phyloP scores from a whole-genome alignment of 768 basidiomycete species.

The Clavaria fumosa region DNA sequence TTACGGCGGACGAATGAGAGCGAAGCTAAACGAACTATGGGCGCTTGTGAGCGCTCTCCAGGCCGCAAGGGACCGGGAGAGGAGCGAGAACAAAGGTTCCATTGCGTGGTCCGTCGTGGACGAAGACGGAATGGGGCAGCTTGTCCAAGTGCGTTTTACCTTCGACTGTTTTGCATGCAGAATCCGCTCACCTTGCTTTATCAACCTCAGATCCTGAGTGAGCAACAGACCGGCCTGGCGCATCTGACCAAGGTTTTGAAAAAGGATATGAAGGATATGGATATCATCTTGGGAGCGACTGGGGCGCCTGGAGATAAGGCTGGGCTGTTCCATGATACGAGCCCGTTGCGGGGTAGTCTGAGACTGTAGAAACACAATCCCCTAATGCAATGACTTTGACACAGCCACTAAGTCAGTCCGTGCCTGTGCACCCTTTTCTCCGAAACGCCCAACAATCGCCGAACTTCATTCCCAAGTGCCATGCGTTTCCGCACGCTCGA shows the following conservation, averaged over 20 bases:
- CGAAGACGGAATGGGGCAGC: constrained; percentile 65
- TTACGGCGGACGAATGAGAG: constrained; percentile 37
- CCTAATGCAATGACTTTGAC: too few relatives aligned
- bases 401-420: too few relatives aligned
- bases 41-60: constrained; percentile 63
- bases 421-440: too few relatives aligned
- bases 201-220: constrained; percentile 42
- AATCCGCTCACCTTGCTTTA: constrained; percentile 6
- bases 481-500: constrained; percentile 88
- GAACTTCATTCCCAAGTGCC: constrained; percentile 7
- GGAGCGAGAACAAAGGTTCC: constrained; percentile 22
- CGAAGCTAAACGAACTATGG: constrained; percentile 76
- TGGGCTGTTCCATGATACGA: too few relatives aligned
- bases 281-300: constrained; percentile 38
- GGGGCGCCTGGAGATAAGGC: too few relatives aligned
- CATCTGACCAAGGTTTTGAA: constrained; percentile 68
- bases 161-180: constrained; percentile 1
- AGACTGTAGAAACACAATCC: too few relatives aligned
- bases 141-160: constrained; percentile 40
- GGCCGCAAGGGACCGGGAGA: constrained; percentile 38
- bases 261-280: constrained; percentile 46
- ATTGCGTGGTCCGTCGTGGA: constrained; percentile 78
- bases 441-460: too few relatives aligned
- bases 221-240: constrained; percentile 68
- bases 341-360: too few relatives aligned